phyloP scores from a whole-genome alignment of 768 basidiomycete genomes.

The Pleurotus platypus region DNA sequence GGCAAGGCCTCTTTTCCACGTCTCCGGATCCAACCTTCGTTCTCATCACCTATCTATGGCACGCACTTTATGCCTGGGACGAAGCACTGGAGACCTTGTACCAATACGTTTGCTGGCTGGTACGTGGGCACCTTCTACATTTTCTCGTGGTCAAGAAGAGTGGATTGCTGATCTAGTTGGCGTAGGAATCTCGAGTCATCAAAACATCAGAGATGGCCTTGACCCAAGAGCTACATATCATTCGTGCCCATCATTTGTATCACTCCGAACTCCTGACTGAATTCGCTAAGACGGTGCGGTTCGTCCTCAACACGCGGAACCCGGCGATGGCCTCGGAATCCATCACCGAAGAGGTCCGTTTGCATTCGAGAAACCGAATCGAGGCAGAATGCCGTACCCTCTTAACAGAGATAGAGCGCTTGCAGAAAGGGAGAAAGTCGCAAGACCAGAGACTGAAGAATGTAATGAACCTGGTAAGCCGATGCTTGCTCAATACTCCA shows the following conservation, averaged over 20 bases:
- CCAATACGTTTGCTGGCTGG: slow-evolving; percentile 44
- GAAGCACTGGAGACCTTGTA: slow-evolving; percentile 53
- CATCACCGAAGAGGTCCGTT: background rate
- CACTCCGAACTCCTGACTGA: slow-evolving; percentile 53
- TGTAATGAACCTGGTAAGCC: slow-evolving; percentile 43
- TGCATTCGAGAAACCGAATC: background rate
- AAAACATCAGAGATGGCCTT: slow-evolving; percentile 35
- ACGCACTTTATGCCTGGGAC: slow-evolving; percentile 61
- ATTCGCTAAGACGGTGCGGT: slow-evolving; percentile 48
- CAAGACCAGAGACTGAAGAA: slow-evolving; percentile 44
- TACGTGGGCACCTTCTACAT: slow-evolving; percentile 19
- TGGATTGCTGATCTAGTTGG: background rate
- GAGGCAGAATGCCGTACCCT: slow-evolving; percentile 47
- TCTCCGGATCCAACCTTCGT: slow-evolving; percentile 54
- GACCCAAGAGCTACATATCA: slow-evolving; percentile 53
- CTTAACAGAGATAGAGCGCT: slow-evolving; percentile 44
- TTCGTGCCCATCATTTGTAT: slow-evolving; percentile 59
- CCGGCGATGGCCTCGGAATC: slow-evolving; percentile 43
- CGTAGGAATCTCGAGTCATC: slow-evolving; percentile 48
- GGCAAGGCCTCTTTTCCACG: slow-evolving; percentile 35
- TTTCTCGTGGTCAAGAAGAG: background rate
- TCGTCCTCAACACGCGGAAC: slow-evolving; percentile 45
- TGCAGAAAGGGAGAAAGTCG: slow-evolving; percentile 37
- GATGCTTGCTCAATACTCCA: background rate
- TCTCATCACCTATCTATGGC: slow-evolving; percentile 54